These are phyloP conservation scores for Candida silvatica DNA, from an alignment of 805 yeast species.

Conservation along the genomic window DNA sequence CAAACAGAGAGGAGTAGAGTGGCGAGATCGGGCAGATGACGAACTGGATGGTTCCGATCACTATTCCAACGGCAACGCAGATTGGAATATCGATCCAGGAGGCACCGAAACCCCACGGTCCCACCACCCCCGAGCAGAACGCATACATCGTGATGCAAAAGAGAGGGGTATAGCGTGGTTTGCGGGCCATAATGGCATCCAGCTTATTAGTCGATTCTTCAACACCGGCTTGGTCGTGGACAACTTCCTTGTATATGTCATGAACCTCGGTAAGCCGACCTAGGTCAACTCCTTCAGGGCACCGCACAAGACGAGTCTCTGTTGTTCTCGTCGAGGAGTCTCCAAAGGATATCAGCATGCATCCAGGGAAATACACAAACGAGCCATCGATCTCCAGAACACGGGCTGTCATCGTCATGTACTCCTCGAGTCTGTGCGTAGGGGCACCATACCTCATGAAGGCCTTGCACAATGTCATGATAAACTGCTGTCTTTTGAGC, in stretches of 20 bases:
- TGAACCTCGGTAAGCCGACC: constrained; percentile 78
- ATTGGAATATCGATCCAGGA: constrained; percentile 88
- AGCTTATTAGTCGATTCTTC: constrained; percentile 74
- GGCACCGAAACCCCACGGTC: constrained; percentile 82
- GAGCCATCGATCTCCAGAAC: constrained; percentile 92
- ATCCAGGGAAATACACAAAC: constrained; percentile 87
- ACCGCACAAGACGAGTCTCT: constrained; percentile 82
- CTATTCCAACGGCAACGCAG: constrained; percentile 66
- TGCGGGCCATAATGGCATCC: constrained; percentile 55
- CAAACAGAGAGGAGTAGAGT: constrained; percentile 83
- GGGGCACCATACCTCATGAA: constrained; percentile 95
- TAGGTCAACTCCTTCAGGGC: constrained; percentile 82
- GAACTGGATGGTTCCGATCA: constrained; percentile 80
- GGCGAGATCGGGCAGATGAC: constrained; percentile 75
- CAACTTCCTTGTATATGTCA: constrained; percentile 75
- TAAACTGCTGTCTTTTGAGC: constrained; percentile 79
- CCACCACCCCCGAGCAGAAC: constrained; percentile 67
- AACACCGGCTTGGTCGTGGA: constrained; percentile 82
- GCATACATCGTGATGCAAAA: constrained; percentile 74
- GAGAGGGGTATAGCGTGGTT: constrained; percentile 66
- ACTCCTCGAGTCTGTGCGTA: constrained; percentile 89
- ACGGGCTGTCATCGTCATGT: constrained; percentile 84
- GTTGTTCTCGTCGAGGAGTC: constrained; percentile 92
- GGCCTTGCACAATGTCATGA: constrained; percentile 78
- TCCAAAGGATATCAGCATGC: constrained; percentile 91